Conservation (phyloP, 768 basidiomycete genomes). For the Trametes villosa region DNA sequence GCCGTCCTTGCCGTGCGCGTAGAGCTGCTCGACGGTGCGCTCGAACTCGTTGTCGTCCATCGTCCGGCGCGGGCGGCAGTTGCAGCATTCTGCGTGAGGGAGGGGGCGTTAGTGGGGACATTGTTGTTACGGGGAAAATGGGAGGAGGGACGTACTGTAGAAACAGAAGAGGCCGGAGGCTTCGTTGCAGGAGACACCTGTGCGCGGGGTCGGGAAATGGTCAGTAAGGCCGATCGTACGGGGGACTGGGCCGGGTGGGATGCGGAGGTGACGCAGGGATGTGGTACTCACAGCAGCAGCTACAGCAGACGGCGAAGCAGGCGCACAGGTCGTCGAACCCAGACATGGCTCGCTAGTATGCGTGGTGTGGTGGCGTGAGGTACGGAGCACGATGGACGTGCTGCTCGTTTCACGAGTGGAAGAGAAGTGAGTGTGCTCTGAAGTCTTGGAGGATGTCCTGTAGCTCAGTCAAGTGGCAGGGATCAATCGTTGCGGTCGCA, state of each 20-base stretch:
- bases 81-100: slow-evolving; percentile 5
- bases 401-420: neutral
- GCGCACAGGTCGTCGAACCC: slow-evolving; percentile 9
- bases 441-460: too few relatives aligned
- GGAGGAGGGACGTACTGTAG: slow-evolving; percentile 1
- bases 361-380: neutral
- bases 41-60: slow-evolving; percentile 22
- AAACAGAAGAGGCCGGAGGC: slow-evolving; percentile 10
- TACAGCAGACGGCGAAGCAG: slow-evolving; percentile 3
- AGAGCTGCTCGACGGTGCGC: slow-evolving; percentile 23
- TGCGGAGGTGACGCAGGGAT: too few relatives aligned
- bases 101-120: neutral
- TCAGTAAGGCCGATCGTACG: too few relatives aligned
- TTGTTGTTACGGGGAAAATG: neutral
- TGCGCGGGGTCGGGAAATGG: neutral
- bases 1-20: slow-evolving; percentile 7
- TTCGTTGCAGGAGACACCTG: slow-evolving; percentile 8
- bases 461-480: neutral
- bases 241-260: too few relatives aligned
- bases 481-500: neutral
- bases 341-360: neutral
- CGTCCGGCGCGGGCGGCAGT: slow-evolving; percentile 12
- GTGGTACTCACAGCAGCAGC: slow-evolving; percentile 7
- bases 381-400: neutral
- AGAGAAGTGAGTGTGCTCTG: neutral